Base-by-base conservation (phyloP, 2,329 filamentous ascomycete species). In the Acrodontium crateriforme region DNA sequence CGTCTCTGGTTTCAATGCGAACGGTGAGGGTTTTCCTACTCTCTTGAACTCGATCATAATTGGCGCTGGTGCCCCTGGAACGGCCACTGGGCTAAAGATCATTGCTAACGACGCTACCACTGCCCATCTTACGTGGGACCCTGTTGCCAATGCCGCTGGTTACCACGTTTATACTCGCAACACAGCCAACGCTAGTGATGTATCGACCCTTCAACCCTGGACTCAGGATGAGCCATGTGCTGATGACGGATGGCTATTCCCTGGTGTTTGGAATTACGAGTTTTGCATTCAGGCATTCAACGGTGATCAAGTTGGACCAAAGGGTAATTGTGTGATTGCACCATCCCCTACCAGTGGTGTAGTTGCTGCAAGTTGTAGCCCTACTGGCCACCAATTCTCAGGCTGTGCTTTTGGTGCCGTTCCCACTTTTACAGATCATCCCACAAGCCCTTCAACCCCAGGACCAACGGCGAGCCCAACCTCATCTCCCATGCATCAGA, bases 1-100 rank as follows among this genome's bases (percentile, higher is more conserved):
- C 35, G n/a, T 40, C 24, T 23, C 23, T 18, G 37, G 35, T 3
- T 40, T 35, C 35, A 36, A 27, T 10, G 21, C 9, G 5, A 20
- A 30, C 11, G 34, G 34, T 8, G 20, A 12, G 10, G 20, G 20
- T 10, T 12, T 10, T 10, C 20, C 10, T 4, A 22, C n/a, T 5
- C 10, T 10, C 20, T 10, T 22, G 4, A 10, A 12, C 4, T 12
- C 20, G 4, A 22, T 22, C 4, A n/a, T 10, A 12, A 12, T 22
- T 12, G 20, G 20, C 20, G 10, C n/a, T 22, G 20, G 20, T 12
- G 20, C n/a, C 13, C 20, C 20, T 4, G 20, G 5, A 22, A 10
- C 20, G 8, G 10, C 20, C 10, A 8, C 4, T 5, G 10, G 13
- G 10, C 10, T 22, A 10, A 12, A 22, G 10, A 12, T 22, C 8